phyloP scores from a whole-genome alignment of 768 basidiomycete species.

The Galerina sulciceps region DNA sequence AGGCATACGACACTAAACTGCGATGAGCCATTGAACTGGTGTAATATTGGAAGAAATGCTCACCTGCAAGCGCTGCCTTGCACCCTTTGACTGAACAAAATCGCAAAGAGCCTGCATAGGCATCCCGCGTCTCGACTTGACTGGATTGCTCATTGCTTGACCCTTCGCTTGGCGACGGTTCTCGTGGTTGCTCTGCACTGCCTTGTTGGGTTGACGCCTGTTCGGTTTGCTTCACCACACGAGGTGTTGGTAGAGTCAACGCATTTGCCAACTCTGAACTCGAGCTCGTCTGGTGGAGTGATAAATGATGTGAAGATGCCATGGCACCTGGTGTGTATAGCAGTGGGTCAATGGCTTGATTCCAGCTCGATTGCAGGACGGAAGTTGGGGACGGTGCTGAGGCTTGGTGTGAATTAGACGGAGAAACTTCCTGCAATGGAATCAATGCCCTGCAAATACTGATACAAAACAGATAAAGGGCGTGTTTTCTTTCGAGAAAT shows the following conservation, averaged over 20 bases:
- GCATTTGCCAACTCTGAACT: slow-evolving; percentile 56
- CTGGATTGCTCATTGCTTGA: background rate
- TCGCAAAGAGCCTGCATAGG: slow-evolving; percentile 25
- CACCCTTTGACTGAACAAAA: slow-evolving; percentile 62
- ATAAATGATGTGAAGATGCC: slow-evolving; percentile 28
- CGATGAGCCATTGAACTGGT: slow-evolving; percentile 14
- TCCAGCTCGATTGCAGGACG: slow-evolving; percentile 5
- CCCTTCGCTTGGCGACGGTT: no score
- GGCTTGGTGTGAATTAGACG: background rate
- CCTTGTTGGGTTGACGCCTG: no score
- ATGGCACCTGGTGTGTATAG: slow-evolving; percentile 13
- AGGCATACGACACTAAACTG: slow-evolving; percentile 26
- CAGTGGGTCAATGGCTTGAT: slow-evolving; percentile 22
- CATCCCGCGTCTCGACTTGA: background rate
- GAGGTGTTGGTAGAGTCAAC: slow-evolving; percentile 38
- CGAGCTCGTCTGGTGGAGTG: slow-evolving; percentile 31
- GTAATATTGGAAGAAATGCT: slow-evolving; percentile 16
- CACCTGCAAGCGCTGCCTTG: slow-evolving; percentile 46
- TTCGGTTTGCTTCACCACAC: no score
- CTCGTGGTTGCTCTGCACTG: no score
- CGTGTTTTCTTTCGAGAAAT: no score
- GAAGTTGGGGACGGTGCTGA: background rate
- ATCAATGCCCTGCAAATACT: no score
- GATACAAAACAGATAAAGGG: no score
- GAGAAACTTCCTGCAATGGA: background rate